Evolutionary conservation across 1,284 basidiomycete species (phyloP).

Genomic region (Microbotryomycetes sp.): DNA sequence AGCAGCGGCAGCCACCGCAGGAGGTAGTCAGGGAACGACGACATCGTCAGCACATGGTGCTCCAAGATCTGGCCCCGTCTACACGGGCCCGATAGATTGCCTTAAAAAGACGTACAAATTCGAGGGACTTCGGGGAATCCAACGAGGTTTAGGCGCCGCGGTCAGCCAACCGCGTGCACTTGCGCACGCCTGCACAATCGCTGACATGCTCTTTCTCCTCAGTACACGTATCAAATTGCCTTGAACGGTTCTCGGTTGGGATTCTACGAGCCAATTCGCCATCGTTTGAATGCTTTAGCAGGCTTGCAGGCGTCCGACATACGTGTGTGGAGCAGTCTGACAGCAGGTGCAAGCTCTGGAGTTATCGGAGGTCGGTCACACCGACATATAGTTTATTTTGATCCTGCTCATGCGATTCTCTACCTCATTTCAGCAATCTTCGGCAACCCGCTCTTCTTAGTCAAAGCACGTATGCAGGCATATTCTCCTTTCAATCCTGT

Average conservation of each 20-base stretch:
- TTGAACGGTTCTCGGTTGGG: conserved; percentile 92
- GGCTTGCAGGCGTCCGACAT: conserved; percentile 68
- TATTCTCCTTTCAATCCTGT: conserved; percentile 91
- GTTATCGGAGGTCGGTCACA: conserved; percentile 67
- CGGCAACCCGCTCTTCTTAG: conserved; percentile 89
- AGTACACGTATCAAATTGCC: conserved; percentile 91
- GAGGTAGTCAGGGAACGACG: background rate
- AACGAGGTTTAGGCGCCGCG: conserved; percentile 82
- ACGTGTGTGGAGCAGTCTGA: conserved; percentile 47
- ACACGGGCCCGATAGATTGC: conserved; percentile 81
- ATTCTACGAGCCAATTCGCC: conserved; percentile 90
- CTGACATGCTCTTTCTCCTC: background rate
- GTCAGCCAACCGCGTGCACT: conserved; percentile 49
- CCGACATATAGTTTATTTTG: background rate
- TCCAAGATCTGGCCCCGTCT: conserved; percentile 52
- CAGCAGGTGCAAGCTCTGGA: conserved; percentile 81
- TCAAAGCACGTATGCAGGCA: conserved; percentile 97
- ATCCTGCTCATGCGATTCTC: background rate
- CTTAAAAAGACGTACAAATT: conserved; percentile 80
- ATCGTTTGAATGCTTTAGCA: conserved; percentile 58
- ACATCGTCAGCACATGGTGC: background rate
- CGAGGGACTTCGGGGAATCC: conserved; percentile 81
- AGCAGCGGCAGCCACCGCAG: background rate
- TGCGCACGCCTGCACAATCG: background rate
- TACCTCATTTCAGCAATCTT: conserved; percentile 57